A percentile compares a stretch with the other conserved stretches of the same genome.
These are phyloP conservation scores for Platismatia glauca DNA, from an alignment of 495 filamentous ascomycete species.

Conservation along the genomic window DNA sequence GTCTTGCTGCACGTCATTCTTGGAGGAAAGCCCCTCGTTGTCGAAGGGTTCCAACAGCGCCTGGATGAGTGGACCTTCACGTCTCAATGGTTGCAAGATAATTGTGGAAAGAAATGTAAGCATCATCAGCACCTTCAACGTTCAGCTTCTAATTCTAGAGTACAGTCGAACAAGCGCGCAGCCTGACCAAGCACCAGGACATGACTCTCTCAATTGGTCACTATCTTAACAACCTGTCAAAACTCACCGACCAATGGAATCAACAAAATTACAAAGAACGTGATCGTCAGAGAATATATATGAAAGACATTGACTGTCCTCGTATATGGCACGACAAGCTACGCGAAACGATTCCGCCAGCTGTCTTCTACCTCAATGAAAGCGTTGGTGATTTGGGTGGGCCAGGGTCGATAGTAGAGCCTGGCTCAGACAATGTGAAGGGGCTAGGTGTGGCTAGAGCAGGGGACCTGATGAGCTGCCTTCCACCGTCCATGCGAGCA, in stretches of 20 bases:
- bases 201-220: slow-evolving; percentile 76
- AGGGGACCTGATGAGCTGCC: slow-evolving; percentile 87
- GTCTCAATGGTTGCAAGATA: slow-evolving; percentile 63
- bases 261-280: slow-evolving; percentile 57
- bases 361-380: slow-evolving; percentile 80
- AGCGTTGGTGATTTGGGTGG: slow-evolving; percentile 50
- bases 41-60: slow-evolving; percentile 69
- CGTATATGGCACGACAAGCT: slow-evolving; percentile 72
- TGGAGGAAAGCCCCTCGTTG: slow-evolving; percentile 76
- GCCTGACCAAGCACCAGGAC: slow-evolving; percentile 58
- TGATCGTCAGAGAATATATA: slow-evolving; percentile 72
- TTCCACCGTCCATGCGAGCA: slow-evolving; percentile 77
- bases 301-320: slow-evolving; percentile 95
- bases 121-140: slow-evolving; percentile 3
- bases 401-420: slow-evolving; percentile 35
- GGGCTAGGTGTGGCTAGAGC: slow-evolving; percentile 49
- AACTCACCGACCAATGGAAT: slow-evolving; percentile 66
- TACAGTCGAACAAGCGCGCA: slow-evolving; percentile 58
- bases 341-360: slow-evolving; percentile 63
- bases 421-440: slow-evolving; percentile 26
- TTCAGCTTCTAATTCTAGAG: slow-evolving; percentile 14
- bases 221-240: slow-evolving; percentile 75
- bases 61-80: slow-evolving; percentile 69
- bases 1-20: slow-evolving; percentile 69
- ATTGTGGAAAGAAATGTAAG: slow-evolving; percentile 66